A percentile compares a stretch with the other conserved stretches of the same genome.
Conservation (phyloP, 177 flowering plant genomes). For the Vitis hybrid region DNA sequence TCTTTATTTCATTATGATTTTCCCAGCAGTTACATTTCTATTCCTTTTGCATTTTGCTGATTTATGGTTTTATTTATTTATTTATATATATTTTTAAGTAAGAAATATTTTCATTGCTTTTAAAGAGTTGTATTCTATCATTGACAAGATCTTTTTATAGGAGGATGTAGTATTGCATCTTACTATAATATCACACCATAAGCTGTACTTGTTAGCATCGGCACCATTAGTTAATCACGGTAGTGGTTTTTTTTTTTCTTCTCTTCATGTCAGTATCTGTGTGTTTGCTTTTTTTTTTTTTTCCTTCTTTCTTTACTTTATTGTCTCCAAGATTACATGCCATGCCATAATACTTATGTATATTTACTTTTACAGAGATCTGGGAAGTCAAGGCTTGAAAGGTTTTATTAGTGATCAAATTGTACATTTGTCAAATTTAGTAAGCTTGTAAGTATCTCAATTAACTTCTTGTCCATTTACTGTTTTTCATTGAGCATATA, state of each 20-base stretch:
- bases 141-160: too few species aligned
- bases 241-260: neutral
- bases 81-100: too few species aligned
- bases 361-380: conserved; percentile 55
- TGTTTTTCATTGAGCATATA: neutral
- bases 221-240: too few species aligned
- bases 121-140: too few species aligned
- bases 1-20: too few species aligned
- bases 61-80: too few species aligned
- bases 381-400: conserved; percentile 93
- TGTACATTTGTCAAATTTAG: conserved; percentile 70
- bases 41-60: too few species aligned
- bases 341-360: neutral
- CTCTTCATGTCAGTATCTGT: neutral
- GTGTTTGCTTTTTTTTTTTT: neutral
- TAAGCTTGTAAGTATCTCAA: conserved; percentile 90
- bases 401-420: conserved; percentile 88
- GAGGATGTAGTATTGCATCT: too few species aligned
- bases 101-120: too few species aligned
- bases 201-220: too few species aligned
- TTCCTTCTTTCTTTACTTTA: neutral
- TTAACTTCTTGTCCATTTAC: neutral
- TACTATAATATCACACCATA: too few species aligned
- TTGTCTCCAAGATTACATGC: neutral
- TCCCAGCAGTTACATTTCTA: too few species aligned